phyloP scores from a whole-genome alignment of 768 basidiomycete genomes.

The Lactarius deliciosus region DNA sequence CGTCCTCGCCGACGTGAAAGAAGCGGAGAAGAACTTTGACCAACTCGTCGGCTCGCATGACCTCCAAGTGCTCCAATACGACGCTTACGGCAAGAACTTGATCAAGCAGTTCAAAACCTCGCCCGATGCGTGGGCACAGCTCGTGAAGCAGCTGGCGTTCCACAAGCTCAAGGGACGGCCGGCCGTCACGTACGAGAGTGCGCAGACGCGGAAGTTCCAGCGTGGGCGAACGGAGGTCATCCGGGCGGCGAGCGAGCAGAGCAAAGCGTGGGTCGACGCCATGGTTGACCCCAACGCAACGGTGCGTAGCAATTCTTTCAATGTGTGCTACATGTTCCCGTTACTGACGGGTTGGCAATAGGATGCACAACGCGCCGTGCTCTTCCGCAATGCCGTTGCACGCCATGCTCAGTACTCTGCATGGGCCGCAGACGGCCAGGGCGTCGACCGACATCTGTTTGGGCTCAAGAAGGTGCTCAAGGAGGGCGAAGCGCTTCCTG shows the following conservation, averaged over 20 bases:
- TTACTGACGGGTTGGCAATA: constrained; percentile 29
- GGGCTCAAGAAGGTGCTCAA: constrained; percentile 82
- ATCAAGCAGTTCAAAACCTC: constrained; percentile 83
- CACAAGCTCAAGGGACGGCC: constrained; percentile 77
- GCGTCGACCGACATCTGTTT: constrained; percentile 94
- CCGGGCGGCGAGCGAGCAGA: constrained; percentile 77
- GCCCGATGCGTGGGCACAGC: constrained; percentile 94
- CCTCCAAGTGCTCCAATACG: constrained; percentile 43
- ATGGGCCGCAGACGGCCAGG: constrained; percentile 93
- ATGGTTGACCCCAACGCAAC: constrained; percentile 64
- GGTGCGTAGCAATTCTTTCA: constrained; percentile 39
- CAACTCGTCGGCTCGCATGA: constrained; percentile 76
- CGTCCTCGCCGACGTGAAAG: constrained; percentile 51
- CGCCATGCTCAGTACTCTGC: constrained; percentile 84
- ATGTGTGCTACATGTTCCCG: not conserved
- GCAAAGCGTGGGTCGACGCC: constrained; percentile 82
- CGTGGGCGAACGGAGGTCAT: constrained; percentile 95
- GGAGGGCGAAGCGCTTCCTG: constrained; percentile 70
- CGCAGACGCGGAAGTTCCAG: constrained; percentile 91
- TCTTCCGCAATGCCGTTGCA: constrained; percentile 72
- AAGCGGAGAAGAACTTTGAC: constrained; percentile 69
- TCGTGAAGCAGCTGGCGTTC: constrained; percentile 95
- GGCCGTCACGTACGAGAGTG: constrained; percentile 87
- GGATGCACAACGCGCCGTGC: constrained; percentile 56
- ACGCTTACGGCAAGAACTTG: constrained; percentile 74